A percentile compares a stretch with the other conserved stretches of the same genome.
These are phyloP conservation scores for Salvia rosmarinus DNA, from an alignment of 257 asterid species.

Conservation along the genomic window DNA sequence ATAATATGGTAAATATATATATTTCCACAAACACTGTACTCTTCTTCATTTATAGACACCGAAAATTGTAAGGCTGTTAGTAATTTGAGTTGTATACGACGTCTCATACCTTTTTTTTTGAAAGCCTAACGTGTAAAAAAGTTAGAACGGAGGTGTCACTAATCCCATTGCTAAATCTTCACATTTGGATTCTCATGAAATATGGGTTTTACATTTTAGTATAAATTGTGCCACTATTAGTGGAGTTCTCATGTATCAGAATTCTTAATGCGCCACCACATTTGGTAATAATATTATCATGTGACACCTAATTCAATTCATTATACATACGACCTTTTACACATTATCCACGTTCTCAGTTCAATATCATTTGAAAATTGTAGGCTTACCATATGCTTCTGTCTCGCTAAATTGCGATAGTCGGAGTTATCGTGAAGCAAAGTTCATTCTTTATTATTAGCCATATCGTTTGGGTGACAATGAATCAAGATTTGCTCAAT, in stretches of 20 bases:
- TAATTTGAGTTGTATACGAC: constrained; percentile 21
- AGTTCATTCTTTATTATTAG: background rate
- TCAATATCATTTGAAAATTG: constrained; percentile 30
- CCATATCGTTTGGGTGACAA: background rate
- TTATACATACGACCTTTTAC: background rate
- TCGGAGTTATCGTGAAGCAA: constrained; percentile 15
- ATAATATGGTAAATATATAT: no score
- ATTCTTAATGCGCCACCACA: constrained; percentile 14
- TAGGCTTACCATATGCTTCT: constrained; percentile 22
- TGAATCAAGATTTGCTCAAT: background rate
- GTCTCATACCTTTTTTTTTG: background rate
- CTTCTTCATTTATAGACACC: background rate
- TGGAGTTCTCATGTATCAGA: background rate
- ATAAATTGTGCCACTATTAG: constrained; percentile 22
- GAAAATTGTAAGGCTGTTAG: background rate
- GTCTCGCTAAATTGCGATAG: constrained; percentile 14
- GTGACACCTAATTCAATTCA: constrained; percentile 6
- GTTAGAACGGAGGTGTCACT: background rate
- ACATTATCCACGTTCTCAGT: constrained; percentile 17
- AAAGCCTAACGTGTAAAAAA: constrained; percentile 20
- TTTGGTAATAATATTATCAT: constrained; percentile 26
- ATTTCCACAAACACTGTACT: background rate
- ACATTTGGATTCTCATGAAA: background rate
- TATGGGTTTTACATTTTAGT: constrained; percentile 26
- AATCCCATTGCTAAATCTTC: constrained; percentile 4